Evolutionary conservation across 176 grass and related monocot species (phyloP), one percentile per base, ranked within the genome.

Genomic region (Aegilops bicornis): DNA sequence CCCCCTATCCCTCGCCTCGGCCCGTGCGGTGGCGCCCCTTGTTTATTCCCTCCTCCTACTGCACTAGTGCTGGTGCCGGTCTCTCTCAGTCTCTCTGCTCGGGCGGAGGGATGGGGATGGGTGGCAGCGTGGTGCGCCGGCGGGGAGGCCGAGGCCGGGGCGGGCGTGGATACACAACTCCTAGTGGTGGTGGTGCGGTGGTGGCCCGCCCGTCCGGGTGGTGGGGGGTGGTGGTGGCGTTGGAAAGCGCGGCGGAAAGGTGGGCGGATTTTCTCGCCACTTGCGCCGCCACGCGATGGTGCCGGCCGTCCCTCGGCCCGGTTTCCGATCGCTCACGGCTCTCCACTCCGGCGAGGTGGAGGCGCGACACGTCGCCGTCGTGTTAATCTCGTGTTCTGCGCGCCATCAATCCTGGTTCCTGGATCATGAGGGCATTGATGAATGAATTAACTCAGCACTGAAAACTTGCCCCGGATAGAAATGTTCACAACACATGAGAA

Each of bases 181-280:
- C 7, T 54, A 20, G 19, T 59, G 56, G 66, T 27, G 31, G 72
- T 33, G 36, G 31, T 35, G 20, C 42, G 11, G 27, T 33, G 52
- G 65, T 65, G 35, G 19, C 73, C 73, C 73, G 73, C 73, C 73
- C 73, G 73, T 5, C 67, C 56, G 17, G 16, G 76, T 52, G 69
- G 36, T 8, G 36, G 36, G 65, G 15, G 9, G 24, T 2, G 24
- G 64, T 32, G 87, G 75, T 72, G 81, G 81, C 50, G 27, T 77
- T 1, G 73, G 73, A 40, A 84, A 58, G 82, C 54, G 54, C 52
- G 19, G 81, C 86, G 79, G 73, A 64, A 56, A n/a, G 47, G 16
- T 35, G 8, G 37, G 16, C 64, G 11, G 72, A 9, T 47, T 65
- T 85, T 81, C 85, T 85, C 4, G 83, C 69, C 83, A 69, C 88